A percentile compares a stretch with the other conserved stretches of the same genome.
Conservation (phyloP, 2,329 filamentous ascomycete species). For the Lachnellula arida region DNA sequence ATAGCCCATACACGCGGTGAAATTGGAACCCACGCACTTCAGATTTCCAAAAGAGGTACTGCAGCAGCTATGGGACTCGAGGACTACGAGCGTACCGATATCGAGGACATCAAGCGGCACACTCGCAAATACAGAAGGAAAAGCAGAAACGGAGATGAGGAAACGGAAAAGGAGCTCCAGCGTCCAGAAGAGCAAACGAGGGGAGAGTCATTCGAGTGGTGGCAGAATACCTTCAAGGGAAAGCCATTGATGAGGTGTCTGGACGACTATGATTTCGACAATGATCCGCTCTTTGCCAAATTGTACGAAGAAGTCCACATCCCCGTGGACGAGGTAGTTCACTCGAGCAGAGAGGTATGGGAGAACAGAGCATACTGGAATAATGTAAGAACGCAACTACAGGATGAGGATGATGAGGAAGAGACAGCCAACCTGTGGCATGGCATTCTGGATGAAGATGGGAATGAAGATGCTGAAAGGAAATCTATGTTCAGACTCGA, state of each 20-base stretch:
- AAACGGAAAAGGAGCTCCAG: not conserved
- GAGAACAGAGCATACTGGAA: constrained; percentile 21
- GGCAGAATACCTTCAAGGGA: constrained; percentile 15
- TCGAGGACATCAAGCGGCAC: not conserved
- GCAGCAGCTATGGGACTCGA: not conserved
- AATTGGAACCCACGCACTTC: not conserved
- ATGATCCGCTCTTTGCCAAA: constrained; percentile 6
- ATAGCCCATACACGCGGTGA: not conserved
- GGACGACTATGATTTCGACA: constrained; percentile 8
- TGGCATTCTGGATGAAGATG: not conserved
- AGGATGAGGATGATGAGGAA: constrained; percentile 1
- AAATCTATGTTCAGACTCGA: not conserved
- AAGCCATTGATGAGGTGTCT: constrained; percentile 15
- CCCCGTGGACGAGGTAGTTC: not conserved
- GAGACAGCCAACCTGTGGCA: not conserved
- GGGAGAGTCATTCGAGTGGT: constrained; percentile 13
- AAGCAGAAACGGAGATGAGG: not conserved
- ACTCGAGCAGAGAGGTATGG: constrained; percentile 7
- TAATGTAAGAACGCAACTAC: constrained; percentile 14
- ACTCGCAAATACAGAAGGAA: not conserved
- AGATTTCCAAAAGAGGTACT: not conserved
- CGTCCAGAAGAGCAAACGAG: constrained; percentile 1
- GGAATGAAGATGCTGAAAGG: not conserved
- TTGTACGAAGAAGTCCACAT: constrained; percentile 13
- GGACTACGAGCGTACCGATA: not conserved